phyloP scores from a whole-genome alignment of 2,329 filamentous ascomycete species.

The Clonostachys rhizophaga region DNA sequence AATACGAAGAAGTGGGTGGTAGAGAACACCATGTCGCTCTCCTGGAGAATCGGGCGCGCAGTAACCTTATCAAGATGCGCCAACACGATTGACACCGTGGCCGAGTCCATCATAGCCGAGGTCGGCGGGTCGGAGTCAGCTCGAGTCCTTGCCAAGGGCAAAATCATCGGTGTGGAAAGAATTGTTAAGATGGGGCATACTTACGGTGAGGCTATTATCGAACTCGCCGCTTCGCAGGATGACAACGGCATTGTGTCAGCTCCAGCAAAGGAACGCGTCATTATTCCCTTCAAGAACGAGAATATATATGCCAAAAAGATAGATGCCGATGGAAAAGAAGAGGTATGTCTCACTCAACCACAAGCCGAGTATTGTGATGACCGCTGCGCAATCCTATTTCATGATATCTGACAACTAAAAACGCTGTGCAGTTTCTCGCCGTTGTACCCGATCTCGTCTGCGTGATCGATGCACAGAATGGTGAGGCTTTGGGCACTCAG shows the following conservation, averaged over 20 bases:
- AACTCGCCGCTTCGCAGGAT: slow-evolving; percentile 7
- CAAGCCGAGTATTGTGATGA: too few relatives aligned
- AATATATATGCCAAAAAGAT: slow-evolving; percentile 53
- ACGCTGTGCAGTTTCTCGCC: slow-evolving; percentile 30
- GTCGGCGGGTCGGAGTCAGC: slow-evolving; percentile 48
- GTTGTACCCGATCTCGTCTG: slow-evolving; percentile 53
- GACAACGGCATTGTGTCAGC: slow-evolving; percentile 28
- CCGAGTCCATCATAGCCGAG: slow-evolving; percentile 53
- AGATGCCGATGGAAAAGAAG: slow-evolving; percentile 13
- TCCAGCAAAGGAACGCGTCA: slow-evolving; percentile 34
- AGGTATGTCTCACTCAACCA: slow-evolving; percentile 21
- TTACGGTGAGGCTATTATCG: slow-evolving; percentile 53
- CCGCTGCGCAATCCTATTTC: too few relatives aligned
- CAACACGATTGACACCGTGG: slow-evolving; percentile 49
- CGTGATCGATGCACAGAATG: slow-evolving; percentile 50
- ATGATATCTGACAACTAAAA: too few relatives aligned
- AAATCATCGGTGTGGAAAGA: slow-evolving; percentile 57
- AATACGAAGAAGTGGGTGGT: slow-evolving; percentile 47
- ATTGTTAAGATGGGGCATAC: slow-evolving; percentile 51
- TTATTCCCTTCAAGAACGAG: slow-evolving; percentile 71
- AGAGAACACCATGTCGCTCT: slow-evolving; percentile 45
- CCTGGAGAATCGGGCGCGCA: slow-evolving; percentile 56
- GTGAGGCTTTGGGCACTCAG: slow-evolving; percentile 49
- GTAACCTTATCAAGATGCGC: slow-evolving; percentile 43
- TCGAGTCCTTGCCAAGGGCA: slow-evolving; percentile 57